A percentile compares a stretch with the other conserved stretches of the same genome.
phyloP scores from a whole-genome alignment of 1,284 basidiomycete genomes.

The Heterobasidion irregulare region DNA sequence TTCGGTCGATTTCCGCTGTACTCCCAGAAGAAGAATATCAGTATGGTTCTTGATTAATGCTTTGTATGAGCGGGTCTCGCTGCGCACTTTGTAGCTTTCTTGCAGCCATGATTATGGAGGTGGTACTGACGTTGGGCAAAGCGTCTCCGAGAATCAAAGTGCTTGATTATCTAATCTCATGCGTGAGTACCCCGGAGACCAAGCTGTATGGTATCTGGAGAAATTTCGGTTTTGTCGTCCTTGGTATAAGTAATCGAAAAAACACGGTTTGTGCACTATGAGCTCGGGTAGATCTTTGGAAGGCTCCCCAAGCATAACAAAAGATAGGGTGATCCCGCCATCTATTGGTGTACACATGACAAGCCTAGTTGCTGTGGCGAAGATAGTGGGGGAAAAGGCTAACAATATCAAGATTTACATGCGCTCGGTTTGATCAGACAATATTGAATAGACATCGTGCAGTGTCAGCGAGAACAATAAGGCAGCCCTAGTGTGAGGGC shows the following conservation, averaged over 20 bases:
- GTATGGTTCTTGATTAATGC: not conserved
- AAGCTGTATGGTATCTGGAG: not conserved
- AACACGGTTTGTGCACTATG: too few species aligned
- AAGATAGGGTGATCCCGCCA: too few species aligned
- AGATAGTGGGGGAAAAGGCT: too few species aligned
- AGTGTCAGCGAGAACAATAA: constrained; percentile 1
- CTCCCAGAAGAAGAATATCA: constrained; percentile 6
- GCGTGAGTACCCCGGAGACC: too few species aligned
- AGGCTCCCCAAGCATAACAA: too few species aligned
- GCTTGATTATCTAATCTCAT: not conserved
- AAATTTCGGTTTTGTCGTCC: not conserved
- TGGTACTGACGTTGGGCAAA: constrained; percentile 6
- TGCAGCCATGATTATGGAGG: constrained; percentile 54
- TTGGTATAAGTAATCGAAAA: not conserved
- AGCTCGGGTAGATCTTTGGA: too few species aligned
- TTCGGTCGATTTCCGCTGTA: constrained; percentile 92
- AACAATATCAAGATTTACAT: too few species aligned
- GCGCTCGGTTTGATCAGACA: too few species aligned
- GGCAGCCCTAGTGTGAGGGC: not conserved
- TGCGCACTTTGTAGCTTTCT: constrained; percentile 71
- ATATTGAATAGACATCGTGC: not conserved
- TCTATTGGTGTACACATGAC: too few species aligned
- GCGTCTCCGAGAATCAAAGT: not conserved
- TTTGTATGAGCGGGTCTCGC: too few species aligned
- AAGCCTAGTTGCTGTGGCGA: too few species aligned